Conservation (phyloP, 306 rosid species). For the Pueraria montana region DNA sequence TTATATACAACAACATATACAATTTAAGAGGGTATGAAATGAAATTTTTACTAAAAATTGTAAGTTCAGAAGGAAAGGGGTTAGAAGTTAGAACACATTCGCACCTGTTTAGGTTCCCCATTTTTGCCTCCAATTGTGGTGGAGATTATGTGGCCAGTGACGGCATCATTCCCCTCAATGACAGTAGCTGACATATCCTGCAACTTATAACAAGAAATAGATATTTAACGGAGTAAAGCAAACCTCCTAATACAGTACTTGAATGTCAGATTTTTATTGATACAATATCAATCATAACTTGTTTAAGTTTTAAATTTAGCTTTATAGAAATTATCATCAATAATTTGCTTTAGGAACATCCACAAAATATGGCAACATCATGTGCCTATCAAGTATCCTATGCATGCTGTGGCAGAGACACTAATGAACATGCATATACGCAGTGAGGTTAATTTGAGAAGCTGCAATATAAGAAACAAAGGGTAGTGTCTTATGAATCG, state of each 20-base stretch:
- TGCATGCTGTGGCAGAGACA: background rate
- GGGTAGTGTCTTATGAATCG: background rate
- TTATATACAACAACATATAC: background rate
- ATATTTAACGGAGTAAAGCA: background rate
- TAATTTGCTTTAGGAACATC: slow-evolving; percentile 1
- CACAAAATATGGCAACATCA: slow-evolving; percentile 31
- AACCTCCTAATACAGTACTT: slow-evolving; percentile 11
- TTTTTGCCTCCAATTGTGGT: slow-evolving; percentile 93
- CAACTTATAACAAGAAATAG: slow-evolving; percentile 42
- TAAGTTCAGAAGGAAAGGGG: slow-evolving; percentile 19
- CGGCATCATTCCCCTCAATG: slow-evolving; percentile 83
- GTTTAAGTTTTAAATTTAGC: slow-evolving; percentile 28
- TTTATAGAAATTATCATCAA: background rate
- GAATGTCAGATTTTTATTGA: slow-evolving; percentile 28
- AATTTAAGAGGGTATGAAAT: slow-evolving; percentile 6
- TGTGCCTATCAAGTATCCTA: slow-evolving; percentile 13
- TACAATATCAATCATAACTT: slow-evolving; percentile 27
- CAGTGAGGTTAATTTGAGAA: slow-evolving; percentile 15
- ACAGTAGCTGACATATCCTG: slow-evolving; percentile 86
- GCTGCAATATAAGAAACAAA: background rate
- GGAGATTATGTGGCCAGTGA: slow-evolving; percentile 92
- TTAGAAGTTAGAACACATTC: slow-evolving; percentile 26
- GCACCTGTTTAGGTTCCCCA: slow-evolving; percentile 89
- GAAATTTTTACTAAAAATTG: background rate
- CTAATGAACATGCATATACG: background rate